phyloP scores from a whole-genome alignment of 1,139 yeast species.

The Taiozyma onychis region DNA sequence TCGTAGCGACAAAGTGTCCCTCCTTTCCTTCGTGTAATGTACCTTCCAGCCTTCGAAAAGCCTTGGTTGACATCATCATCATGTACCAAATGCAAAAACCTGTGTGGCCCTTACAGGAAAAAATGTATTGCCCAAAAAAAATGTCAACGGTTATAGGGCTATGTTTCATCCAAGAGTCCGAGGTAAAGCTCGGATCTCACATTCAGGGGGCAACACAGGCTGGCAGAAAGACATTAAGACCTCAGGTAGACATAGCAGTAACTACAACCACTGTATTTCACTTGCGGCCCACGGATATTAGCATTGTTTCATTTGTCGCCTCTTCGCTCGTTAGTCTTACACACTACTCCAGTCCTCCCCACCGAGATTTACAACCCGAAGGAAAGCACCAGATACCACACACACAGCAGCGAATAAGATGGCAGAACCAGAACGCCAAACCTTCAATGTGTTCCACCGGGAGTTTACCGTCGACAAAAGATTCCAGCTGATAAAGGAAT shows the following conservation, averaged over 20 bases:
- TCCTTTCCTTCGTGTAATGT: no score
- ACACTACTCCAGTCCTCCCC: not conserved
- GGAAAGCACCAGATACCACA: not conserved
- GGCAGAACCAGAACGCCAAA: conserved; percentile 31
- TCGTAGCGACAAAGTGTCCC: not conserved
- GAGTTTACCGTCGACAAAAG: conserved; percentile 84
- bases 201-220: not conserved
- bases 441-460: conserved; percentile 74
- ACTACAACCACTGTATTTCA: no score
- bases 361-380: not conserved
- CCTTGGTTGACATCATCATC: not conserved
- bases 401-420: conserved; percentile 3
- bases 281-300: no score
- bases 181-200: not conserved
- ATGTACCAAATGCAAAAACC: not conserved
- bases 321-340: not conserved
- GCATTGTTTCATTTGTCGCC: not conserved
- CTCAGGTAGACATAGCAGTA: no score
- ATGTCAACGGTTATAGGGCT: not conserved
- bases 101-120: not conserved
- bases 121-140: not conserved
- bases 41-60: not conserved
- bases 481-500: conserved; percentile 79
- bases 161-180: not conserved
- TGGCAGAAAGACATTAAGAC: not conserved